A percentile compares a stretch with the other conserved stretches of the same genome.
phyloP scores from a whole-genome alignment of 83 land plant species.

The Thuja plicata region DNA sequence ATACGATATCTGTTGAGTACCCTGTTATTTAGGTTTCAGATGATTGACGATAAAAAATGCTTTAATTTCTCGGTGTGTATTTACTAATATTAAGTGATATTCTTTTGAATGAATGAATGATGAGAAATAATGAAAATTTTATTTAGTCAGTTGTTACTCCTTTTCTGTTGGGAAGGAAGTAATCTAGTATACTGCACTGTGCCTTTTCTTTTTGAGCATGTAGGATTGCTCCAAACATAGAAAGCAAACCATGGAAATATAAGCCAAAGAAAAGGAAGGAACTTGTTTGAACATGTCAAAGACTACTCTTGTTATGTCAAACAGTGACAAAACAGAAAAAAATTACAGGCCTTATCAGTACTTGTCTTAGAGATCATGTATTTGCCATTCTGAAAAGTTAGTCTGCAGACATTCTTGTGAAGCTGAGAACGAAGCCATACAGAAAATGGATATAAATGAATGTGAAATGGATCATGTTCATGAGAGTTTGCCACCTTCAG shows the following conservation, averaged over 20 bases:
- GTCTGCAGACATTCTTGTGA: background rate
- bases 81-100: background rate
- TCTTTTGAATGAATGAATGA: background rate
- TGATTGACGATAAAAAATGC: background rate
- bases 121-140: background rate
- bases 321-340: background rate
- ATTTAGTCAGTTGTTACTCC: background rate
- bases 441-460: background rate
- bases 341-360: background rate
- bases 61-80: background rate
- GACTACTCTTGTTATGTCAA: background rate
- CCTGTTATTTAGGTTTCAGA: background rate
- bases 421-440: background rate
- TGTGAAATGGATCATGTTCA: background rate
- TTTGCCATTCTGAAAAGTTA: slow-evolving; percentile 5
- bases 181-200: background rate
- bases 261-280: background rate
- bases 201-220: background rate
- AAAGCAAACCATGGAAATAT: background rate
- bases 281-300: background rate
- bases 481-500: background rate
- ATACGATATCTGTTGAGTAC: background rate
- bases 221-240: background rate
- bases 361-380: background rate
- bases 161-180: background rate